phyloP scores from a whole-genome alignment of 2,329 filamentous ascomycete genomes.

The Apiospora saccharicola region DNA sequence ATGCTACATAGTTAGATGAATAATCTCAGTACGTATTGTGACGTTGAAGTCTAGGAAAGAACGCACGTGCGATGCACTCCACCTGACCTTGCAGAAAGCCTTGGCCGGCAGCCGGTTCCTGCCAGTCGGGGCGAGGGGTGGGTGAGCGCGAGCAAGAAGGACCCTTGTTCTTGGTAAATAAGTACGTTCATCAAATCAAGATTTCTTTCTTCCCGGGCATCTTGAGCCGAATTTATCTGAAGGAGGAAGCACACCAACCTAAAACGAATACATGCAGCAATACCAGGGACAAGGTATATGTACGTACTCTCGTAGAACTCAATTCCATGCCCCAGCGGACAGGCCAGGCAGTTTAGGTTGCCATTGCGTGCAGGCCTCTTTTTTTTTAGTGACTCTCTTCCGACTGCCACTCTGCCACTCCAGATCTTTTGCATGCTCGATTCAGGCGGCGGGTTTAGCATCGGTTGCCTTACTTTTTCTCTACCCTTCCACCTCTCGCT shows the following conservation, averaged over 20 bases:
- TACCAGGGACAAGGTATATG: neutral
- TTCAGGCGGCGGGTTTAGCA: neutral
- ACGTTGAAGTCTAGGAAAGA: slow-evolving; percentile 18
- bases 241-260: neutral
- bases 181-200: slow-evolving; percentile 10
- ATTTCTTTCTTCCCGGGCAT: neutral
- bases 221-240: neutral
- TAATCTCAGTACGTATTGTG: neutral
- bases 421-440: slow-evolving; percentile 3
- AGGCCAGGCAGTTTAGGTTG: neutral
- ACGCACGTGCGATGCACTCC: slow-evolving; percentile 15
- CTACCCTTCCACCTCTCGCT: neutral
- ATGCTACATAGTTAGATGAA: too few relatives aligned
- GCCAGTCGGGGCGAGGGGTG: slow-evolving; percentile 18
- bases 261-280: neutral
- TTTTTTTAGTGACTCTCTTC: slow-evolving; percentile 13
- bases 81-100: slow-evolving; percentile 7
- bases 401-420: neutral
- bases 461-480: slow-evolving; percentile 14
- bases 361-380: slow-evolving; percentile 1
- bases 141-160: neutral
- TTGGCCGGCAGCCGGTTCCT: slow-evolving; percentile 18
- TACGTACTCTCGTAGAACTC: neutral
- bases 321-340: neutral
- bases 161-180: slow-evolving; percentile 3